These are phyloP conservation scores for Collybia nuda DNA, from an alignment of 768 basidiomycete species.

Conservation along the genomic window DNA sequence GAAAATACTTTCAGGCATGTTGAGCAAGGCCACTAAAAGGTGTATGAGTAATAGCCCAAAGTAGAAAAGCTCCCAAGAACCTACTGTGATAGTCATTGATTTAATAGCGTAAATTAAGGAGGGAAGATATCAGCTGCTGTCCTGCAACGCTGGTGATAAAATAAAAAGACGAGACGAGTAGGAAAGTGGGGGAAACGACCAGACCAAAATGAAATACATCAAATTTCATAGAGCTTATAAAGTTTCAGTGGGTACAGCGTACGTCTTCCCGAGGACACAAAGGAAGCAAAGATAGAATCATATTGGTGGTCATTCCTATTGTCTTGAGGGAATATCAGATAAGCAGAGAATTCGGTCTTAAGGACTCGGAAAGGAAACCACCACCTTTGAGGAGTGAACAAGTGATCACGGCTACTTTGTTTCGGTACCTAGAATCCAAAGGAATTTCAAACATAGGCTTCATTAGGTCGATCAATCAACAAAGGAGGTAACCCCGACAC, in stretches of 20 bases:
- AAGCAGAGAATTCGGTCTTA: background rate
- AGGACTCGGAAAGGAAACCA: slow-evolving; percentile 11
- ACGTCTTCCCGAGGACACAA: slow-evolving; percentile 12
- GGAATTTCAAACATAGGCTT: slow-evolving; percentile 6
- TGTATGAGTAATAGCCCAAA: background rate
- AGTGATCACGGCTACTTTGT: slow-evolving; percentile 12
- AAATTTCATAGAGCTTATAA: slow-evolving; percentile 6
- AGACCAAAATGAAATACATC: slow-evolving; percentile 10
- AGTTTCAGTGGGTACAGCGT: slow-evolving; percentile 9
- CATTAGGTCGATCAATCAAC: slow-evolving; percentile 3
- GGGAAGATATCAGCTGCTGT: slow-evolving; percentile 19
- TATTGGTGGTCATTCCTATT: slow-evolving; percentile 12
- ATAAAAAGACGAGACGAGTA: slow-evolving; percentile 14
- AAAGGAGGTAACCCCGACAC: slow-evolving; percentile 12
- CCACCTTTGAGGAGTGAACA: slow-evolving; percentile 1
- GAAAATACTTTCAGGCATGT: slow-evolving; percentile 50
- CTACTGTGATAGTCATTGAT: slow-evolving; percentile 10
- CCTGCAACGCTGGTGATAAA: slow-evolving; percentile 23
- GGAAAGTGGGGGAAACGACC: slow-evolving; percentile 13
- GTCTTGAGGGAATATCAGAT: slow-evolving; percentile 8
- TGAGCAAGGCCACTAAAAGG: slow-evolving; percentile 34
- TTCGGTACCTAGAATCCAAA: slow-evolving; percentile 3
- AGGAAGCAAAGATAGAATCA: slow-evolving; percentile 7
- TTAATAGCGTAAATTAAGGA: slow-evolving; percentile 4
- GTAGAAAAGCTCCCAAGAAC: background rate